A percentile compares a stretch with the other conserved stretches of the same genome.
These are phyloP conservation scores for Penicillium capsulatum DNA, from an alignment of 2,329 filamentous ascomycete genomes.

Conservation along the genomic window DNA sequence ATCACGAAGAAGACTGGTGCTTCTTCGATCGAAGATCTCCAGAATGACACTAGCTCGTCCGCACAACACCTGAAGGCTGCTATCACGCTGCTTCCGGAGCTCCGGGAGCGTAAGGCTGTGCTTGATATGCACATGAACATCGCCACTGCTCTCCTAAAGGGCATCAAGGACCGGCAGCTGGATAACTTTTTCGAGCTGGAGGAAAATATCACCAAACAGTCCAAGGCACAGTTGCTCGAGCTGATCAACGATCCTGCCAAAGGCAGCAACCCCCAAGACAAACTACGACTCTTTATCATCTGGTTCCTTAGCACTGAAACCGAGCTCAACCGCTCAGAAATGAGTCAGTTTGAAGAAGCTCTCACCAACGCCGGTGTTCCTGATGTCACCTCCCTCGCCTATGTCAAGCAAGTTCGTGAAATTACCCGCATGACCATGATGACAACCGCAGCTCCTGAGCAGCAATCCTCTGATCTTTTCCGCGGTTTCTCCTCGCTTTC, in stretches of 20 bases:
- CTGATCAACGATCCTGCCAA: conserved; percentile 76
- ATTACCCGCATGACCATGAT: conserved; percentile 98
- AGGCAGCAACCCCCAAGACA: conserved; percentile 79
- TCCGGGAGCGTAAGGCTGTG: conserved; percentile 85
- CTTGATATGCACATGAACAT: conserved; percentile 99
- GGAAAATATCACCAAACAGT: conserved; percentile 86
- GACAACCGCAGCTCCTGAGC: conserved; percentile 69
- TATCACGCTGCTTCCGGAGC: conserved; percentile 85
- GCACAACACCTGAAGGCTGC: conserved; percentile 94
- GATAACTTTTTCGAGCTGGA: conserved; percentile 96
- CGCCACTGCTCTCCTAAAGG: conserved; percentile 69
- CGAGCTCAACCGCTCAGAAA: conserved; percentile 75
- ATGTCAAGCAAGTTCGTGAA: conserved; percentile 85
- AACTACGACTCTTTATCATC: conserved; percentile 90
- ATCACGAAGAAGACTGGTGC: conserved; percentile 95
- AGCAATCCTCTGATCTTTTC: conserved; percentile 68
- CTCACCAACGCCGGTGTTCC: conserved; percentile 67
- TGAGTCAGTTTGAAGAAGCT: conserved; percentile 80
- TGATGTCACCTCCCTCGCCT: conserved; percentile 73
- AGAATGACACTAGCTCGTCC: conserved; percentile 81
- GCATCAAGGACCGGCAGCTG: conserved; percentile 90
- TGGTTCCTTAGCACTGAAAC: conserved; percentile 95
- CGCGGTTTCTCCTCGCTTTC: conserved; percentile 89
- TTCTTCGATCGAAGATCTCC: conserved; percentile 84
- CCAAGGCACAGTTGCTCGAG: conserved; percentile 82